phyloP scores from a whole-genome alignment of 1,284 basidiomycete genomes.

The Inonotus obliquus region DNA sequence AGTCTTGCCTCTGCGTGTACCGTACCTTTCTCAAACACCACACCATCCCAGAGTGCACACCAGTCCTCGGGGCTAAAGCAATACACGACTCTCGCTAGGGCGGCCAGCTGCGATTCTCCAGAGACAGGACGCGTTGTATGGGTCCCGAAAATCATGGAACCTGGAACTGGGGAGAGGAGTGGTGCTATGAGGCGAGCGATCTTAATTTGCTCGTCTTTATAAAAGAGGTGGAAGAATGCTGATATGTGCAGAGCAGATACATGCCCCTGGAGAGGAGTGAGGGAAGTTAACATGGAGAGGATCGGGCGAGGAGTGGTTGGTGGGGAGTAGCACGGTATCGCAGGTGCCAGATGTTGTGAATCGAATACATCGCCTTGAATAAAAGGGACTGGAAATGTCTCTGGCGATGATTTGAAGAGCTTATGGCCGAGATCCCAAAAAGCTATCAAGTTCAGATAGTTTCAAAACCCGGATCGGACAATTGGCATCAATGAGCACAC shows the following conservation, averaged over 20 bases:
- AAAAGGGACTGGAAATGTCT: conserved; percentile 23
- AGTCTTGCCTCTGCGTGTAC: conserved; percentile 14
- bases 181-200: conserved; percentile 37
- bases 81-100: not conserved
- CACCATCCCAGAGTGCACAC: conserved; percentile 14
- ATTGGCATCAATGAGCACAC: conserved; percentile 1
- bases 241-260: conserved; percentile 44
- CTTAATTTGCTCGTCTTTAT: conserved; percentile 35
- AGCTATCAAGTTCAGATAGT: conserved; percentile 13
- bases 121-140: conserved; percentile 27
- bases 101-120: conserved; percentile 21
- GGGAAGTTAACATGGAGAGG: conserved; percentile 29
- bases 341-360: conserved; percentile 29
- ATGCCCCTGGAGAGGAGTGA: conserved; percentile 40
- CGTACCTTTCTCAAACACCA: conserved; percentile 10
- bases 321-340: conserved; percentile 25
- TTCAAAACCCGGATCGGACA: not conserved
- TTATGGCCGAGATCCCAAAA: conserved; percentile 26
- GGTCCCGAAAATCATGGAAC: conserved; percentile 34
- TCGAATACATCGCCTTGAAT: conserved; percentile 24
- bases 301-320: conserved; percentile 27
- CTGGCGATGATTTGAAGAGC: conserved; percentile 21
- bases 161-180: conserved; percentile 35
- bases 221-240: conserved; percentile 49
- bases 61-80: conserved; percentile 14